Evolutionary conservation across 768 basidiomycete species (phyloP).

Genomic region (Collybia nuda): DNA sequence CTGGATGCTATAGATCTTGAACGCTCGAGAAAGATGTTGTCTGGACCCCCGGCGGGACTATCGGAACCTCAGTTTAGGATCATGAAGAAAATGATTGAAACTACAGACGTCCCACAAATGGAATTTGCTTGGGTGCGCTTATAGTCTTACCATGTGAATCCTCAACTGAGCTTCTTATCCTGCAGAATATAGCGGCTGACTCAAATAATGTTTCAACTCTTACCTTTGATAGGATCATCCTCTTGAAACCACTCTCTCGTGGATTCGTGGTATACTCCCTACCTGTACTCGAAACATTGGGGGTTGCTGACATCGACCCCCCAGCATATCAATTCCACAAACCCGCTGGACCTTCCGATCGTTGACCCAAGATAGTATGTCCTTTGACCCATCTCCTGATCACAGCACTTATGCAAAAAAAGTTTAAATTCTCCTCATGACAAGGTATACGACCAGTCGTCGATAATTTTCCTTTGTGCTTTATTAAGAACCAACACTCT

Average conservation of each 20-base stretch:
- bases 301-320: neutral
- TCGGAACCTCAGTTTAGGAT: constrained; percentile 5
- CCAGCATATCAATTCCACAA: constrained; percentile 13
- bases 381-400: neutral
- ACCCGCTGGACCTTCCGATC: constrained; percentile 10
- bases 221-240: constrained; percentile 9
- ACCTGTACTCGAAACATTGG: neutral
- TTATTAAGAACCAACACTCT: neutral
- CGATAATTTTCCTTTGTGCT: neutral
- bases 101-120: constrained; percentile 9
- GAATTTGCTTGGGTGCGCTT: constrained; percentile 14
- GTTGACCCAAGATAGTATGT: constrained; percentile 13
- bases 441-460: constrained; percentile 2
- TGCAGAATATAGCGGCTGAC: constrained; percentile 7
- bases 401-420: neutral
- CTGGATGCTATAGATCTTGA: constrained; percentile 3
- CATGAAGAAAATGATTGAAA: constrained; percentile 6
- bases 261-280: constrained; percentile 7
- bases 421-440: constrained; percentile 11
- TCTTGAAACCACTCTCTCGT: constrained; percentile 13
- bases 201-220: constrained; percentile 6
- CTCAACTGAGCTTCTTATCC: neutral
- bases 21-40: constrained; percentile 6
- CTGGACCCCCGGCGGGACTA: neutral
- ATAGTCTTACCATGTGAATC: neutral